Percentiles rank a stretch among this genome's conserved stretches.
phyloP scores from a whole-genome alignment of 768 basidiomycete genomes.

The Hypholoma sublateritium region DNA sequence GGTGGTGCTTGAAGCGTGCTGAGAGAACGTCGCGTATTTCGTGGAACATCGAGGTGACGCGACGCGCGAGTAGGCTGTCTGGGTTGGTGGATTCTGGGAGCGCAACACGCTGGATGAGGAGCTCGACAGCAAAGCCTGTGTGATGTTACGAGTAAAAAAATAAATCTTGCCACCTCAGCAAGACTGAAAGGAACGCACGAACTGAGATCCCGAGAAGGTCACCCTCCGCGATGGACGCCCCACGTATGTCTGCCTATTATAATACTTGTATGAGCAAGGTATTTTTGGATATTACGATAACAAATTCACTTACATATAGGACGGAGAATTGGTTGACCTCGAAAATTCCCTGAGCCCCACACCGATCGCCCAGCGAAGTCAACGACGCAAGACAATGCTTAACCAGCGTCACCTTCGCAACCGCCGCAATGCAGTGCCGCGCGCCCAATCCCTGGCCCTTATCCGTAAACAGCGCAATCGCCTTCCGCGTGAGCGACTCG shows the following conservation, averaged over 20 bases:
- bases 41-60: conserved; percentile 18
- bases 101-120: conserved; percentile 13
- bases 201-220: conserved; percentile 7
- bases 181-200: not conserved
- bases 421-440: conserved; percentile 23
- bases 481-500: conserved; percentile 25
- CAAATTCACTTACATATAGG: conserved; percentile 3
- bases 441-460: conserved; percentile 8
- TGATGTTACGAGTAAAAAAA: conserved; percentile 17
- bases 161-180: conserved; percentile 2
- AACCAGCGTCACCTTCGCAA: conserved; percentile 14
- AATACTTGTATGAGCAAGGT: not conserved
- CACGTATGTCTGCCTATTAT: conserved; percentile 4
- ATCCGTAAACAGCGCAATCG: conserved; percentile 27
- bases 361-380: conserved; percentile 3
- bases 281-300: not conserved
- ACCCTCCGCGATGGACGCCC: conserved; percentile 8
- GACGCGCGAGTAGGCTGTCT: conserved; percentile 17
- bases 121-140: conserved; percentile 6
- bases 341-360: conserved; percentile 9
- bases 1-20: conserved; percentile 20
- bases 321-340: conserved; percentile 7
- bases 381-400: conserved; percentile 4
- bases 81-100: conserved; percentile 19
- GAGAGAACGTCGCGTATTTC: conserved; percentile 19